Conservation (phyloP, 352 stramenopile genomes). For the Sclerospora graminicola region DNA sequence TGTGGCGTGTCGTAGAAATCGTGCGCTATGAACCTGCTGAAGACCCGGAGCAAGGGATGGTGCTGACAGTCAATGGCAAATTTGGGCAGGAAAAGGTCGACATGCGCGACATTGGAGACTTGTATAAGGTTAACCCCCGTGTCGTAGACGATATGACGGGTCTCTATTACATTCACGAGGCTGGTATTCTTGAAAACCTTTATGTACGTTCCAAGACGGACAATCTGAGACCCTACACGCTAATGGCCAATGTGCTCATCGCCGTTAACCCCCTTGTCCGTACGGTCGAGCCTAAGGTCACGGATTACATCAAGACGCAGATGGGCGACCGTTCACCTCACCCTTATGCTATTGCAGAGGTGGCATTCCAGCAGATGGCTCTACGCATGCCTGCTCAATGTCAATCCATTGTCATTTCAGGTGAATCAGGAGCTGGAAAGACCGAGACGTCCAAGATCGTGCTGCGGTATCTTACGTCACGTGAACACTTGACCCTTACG, state of each 20-base stretch:
- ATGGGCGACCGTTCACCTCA: constrained; percentile 78
- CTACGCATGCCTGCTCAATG: constrained; percentile 69
- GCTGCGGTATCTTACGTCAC: constrained; percentile 76
- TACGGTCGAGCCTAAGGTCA: constrained; percentile 70
- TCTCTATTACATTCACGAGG: constrained; percentile 86
- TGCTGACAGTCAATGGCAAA: constrained; percentile 56
- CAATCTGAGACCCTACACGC: constrained; percentile 74
- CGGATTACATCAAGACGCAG: constrained; percentile 84
- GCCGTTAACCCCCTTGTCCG: constrained; percentile 80
- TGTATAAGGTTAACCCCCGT: constrained; percentile 82
- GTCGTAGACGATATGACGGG: constrained; percentile 83
- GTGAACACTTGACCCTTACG: constrained; percentile 53
- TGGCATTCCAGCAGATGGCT: constrained; percentile 86
- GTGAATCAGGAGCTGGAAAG: constrained; percentile 80
- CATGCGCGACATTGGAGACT: constrained; percentile 69
- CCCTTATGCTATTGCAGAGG: constrained; percentile 76
- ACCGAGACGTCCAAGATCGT: constrained; percentile 87
- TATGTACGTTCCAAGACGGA: constrained; percentile 59
- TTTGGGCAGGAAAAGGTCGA: constrained; percentile 69
- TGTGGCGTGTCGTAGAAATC: constrained; percentile 82
- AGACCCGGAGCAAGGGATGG: constrained; percentile 51
- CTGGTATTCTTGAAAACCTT: constrained; percentile 76
- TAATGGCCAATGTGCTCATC: constrained; percentile 86
- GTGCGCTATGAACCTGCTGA: constrained; percentile 34
- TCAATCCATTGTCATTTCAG: constrained; percentile 84